Conservation (phyloP, 2,329 filamentous ascomycete species). For the Simplicillium sp. region DNA sequence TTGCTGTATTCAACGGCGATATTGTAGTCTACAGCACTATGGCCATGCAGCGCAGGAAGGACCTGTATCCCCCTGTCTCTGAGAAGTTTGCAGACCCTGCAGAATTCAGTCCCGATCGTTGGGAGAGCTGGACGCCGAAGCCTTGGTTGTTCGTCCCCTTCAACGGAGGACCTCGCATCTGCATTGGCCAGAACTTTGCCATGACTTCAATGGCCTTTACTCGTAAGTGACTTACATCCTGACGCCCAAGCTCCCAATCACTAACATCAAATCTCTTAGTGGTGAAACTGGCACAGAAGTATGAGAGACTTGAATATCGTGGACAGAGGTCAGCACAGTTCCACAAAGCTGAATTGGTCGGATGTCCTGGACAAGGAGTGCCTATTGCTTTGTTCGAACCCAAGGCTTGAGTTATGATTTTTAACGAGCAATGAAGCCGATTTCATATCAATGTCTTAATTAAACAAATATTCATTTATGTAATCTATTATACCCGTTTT, state of each 20-base stretch:
- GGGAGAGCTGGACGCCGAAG: constrained; percentile 51
- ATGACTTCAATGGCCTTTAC: constrained; percentile 53
- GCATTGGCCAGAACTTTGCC: constrained; percentile 73
- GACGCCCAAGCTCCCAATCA: not conserved
- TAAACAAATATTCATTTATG: no score
- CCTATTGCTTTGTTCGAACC: constrained; percentile 26
- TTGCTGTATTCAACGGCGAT: not conserved
- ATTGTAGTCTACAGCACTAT: constrained; percentile 56
- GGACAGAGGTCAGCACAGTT: constrained; percentile 32
- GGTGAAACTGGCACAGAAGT: constrained; percentile 48
- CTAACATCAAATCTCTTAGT: constrained; percentile 16
- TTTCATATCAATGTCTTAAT: no score
- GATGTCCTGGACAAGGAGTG: constrained; percentile 30
- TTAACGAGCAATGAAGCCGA: no score
- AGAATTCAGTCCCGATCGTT: constrained; percentile 57
- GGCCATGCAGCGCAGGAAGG: constrained; percentile 60
- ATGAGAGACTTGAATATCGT: constrained; percentile 40
- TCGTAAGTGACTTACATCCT: not conserved
- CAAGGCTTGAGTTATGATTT: not conserved
- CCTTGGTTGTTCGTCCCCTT: constrained; percentile 67
- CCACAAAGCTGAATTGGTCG: constrained; percentile 34
- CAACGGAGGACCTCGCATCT: constrained; percentile 64
- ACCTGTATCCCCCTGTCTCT: constrained; percentile 46
- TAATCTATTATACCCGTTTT: no score
- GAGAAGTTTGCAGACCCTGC: constrained; percentile 33